Evolutionary conservation across 1,284 basidiomycete genomes (phyloP).

Genomic region (Xerocomus amazonicus): DNA sequence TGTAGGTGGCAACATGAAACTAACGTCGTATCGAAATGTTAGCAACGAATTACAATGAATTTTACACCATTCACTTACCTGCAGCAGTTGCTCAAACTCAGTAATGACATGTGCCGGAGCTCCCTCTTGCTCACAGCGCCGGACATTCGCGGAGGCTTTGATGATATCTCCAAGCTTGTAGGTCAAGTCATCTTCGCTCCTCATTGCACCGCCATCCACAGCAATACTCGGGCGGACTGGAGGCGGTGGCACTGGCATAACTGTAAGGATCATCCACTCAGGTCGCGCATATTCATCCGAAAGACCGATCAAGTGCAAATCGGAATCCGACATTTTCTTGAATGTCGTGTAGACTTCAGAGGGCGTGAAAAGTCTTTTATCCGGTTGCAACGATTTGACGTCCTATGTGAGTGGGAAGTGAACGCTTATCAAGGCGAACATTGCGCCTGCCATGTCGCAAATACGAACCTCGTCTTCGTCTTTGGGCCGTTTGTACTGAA

Average conservation of each 20-base stretch:
- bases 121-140: conserved; percentile 94
- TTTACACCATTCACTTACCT: conserved; percentile 46
- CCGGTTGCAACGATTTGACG: conserved; percentile 81
- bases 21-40: conserved; percentile 28
- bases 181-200: conserved; percentile 97
- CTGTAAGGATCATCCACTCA: conserved; percentile 99
- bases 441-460: conserved; percentile 1
- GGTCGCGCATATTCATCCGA: conserved; percentile 96
- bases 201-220: conserved; percentile 93
- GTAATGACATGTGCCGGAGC: conserved; percentile 94
- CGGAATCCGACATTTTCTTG: conserved; percentile 89
- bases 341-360: conserved; percentile 89
- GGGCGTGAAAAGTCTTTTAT: conserved; percentile 86
- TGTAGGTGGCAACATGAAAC: conserved; percentile 99
- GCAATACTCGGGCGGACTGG: conserved; percentile 97
- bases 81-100: conserved; percentile 95
- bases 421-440: conserved; percentile 4
- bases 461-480: conserved; percentile 86
- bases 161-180: conserved; percentile 98
- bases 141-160: conserved; percentile 90
- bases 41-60: conserved; percentile 3
- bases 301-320: conserved; percentile 89
- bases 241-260: conserved; percentile 96
- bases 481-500: conserved; percentile 93
- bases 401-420: conserved; percentile 51